phyloP scores from a whole-genome alignment of 2,329 filamentous ascomycete species.

The Coniochaeta ligniaria region DNA sequence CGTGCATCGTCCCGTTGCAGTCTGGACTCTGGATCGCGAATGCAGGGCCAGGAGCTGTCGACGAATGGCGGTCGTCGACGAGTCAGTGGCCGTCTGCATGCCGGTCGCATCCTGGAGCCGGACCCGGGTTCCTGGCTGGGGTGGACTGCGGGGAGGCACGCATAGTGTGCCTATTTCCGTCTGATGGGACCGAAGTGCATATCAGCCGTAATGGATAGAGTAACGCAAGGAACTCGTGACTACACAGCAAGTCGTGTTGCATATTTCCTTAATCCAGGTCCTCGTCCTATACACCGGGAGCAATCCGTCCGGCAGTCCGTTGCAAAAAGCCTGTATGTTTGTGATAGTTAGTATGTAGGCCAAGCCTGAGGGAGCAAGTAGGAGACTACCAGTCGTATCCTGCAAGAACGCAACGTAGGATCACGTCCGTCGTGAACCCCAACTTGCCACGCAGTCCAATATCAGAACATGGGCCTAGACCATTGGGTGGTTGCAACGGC shows the following conservation, averaged over 20 bases:
- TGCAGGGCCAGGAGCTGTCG: slow-evolving; percentile 9
- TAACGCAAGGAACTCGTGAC: neutral
- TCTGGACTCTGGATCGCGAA: neutral
- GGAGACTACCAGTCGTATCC: neutral
- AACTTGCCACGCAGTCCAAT: neutral
- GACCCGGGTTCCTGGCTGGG: slow-evolving; percentile 17
- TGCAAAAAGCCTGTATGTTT: neutral
- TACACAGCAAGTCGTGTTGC: neutral
- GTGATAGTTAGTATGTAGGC: neutral
- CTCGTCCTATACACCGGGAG: neutral
- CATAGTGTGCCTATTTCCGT: neutral
- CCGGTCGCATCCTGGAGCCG: slow-evolving; percentile 5
- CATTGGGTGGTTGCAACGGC: neutral
- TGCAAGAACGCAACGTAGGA: neutral
- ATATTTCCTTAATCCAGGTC: neutral
- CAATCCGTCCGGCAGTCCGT: neutral
- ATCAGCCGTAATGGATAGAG: neutral
- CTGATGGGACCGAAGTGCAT: neutral
- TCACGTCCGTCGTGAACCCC: neutral
- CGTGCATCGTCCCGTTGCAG: neutral
- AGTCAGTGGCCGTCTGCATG: slow-evolving; percentile 7
- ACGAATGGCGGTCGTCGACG: neutral
- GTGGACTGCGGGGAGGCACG: neutral
- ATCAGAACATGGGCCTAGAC: neutral
- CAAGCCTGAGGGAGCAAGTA: neutral